Conservation (phyloP, 805 yeast species). For the Saturnispora halmiae region DNA sequence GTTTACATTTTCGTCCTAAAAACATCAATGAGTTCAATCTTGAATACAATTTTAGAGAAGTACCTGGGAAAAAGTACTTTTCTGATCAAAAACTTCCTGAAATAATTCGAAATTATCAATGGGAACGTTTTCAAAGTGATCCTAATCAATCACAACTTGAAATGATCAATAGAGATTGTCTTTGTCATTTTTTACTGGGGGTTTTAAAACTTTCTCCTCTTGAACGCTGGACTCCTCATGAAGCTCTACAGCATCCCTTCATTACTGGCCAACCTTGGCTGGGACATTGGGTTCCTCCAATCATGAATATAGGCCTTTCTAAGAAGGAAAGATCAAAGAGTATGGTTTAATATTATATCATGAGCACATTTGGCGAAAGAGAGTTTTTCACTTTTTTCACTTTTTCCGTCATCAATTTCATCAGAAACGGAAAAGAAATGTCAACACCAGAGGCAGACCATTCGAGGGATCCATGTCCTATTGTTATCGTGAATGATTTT, state of each 20-base stretch:
- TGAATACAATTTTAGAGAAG: slow-evolving; percentile 52
- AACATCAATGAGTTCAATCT: slow-evolving; percentile 39
- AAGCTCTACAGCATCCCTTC: slow-evolving; percentile 87
- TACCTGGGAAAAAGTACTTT: slow-evolving; percentile 80
- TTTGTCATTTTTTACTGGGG: slow-evolving; percentile 72
- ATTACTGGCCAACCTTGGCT: slow-evolving; percentile 51
- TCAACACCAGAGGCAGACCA: slow-evolving; percentile 73
- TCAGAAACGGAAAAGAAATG: slow-evolving; percentile 32
- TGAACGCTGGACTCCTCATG: slow-evolving; percentile 95
- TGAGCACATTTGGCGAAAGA: background rate
- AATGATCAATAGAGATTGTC: slow-evolving; percentile 56
- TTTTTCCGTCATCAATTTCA: background rate
- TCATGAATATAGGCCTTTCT: slow-evolving; percentile 6
- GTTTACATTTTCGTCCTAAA: slow-evolving; percentile 32
- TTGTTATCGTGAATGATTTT: slow-evolving; percentile 90
- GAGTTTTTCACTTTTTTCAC: background rate
- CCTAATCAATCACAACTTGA: slow-evolving; percentile 55
- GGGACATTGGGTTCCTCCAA: slow-evolving; percentile 47
- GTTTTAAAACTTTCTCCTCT: slow-evolving; percentile 79
- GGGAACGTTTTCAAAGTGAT: slow-evolving; percentile 52
- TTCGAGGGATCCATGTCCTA: slow-evolving; percentile 98
- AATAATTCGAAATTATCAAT: slow-evolving; percentile 66
- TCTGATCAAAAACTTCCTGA: slow-evolving; percentile 55
- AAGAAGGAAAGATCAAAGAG: slow-evolving; percentile 20
- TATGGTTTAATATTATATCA: slow-evolving; percentile 3